A percentile compares a stretch with the other conserved stretches of the same genome.
These are phyloP conservation scores for Populus tremula DNA, from an alignment of 345 rosid species.

Conservation along the genomic window DNA sequence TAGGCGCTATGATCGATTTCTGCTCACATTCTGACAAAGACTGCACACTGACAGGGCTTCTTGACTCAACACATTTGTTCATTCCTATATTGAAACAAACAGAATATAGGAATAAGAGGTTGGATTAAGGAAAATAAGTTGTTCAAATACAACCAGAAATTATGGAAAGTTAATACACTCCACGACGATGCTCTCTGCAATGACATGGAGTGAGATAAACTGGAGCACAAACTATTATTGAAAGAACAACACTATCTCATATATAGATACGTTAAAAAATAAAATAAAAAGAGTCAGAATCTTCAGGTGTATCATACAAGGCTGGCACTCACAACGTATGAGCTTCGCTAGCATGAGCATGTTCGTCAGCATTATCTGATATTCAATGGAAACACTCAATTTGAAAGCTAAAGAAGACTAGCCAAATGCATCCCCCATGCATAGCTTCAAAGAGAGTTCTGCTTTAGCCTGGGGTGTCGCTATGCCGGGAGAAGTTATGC, in stretches of 20 bases:
- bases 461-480: neutral
- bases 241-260: neutral
- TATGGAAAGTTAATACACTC: neutral
- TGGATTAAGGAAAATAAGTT: neutral
- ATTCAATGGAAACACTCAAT: neutral
- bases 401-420: neutral
- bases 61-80: conserved; percentile 37
- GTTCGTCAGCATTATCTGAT: neutral
- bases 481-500: neutral
- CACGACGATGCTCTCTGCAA: neutral
- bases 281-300: neutral
- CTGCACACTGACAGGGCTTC: conserved; percentile 45
- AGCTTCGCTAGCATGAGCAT: neutral
- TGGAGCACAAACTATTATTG: neutral
- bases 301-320: neutral
- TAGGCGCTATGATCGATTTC: conserved; percentile 8
- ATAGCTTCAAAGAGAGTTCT: neutral
- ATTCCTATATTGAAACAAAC: conserved; percentile 38
- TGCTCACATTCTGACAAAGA: conserved; percentile 31
- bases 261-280: neutral
- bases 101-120: neutral
- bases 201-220: neutral
- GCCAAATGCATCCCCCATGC: neutral
- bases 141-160: neutral
- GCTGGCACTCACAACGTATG: neutral